These are phyloP conservation scores for Aspergillus pseudonomiae DNA, from an alignment of 2,329 filamentous ascomycete genomes.

Conservation along the genomic window DNA sequence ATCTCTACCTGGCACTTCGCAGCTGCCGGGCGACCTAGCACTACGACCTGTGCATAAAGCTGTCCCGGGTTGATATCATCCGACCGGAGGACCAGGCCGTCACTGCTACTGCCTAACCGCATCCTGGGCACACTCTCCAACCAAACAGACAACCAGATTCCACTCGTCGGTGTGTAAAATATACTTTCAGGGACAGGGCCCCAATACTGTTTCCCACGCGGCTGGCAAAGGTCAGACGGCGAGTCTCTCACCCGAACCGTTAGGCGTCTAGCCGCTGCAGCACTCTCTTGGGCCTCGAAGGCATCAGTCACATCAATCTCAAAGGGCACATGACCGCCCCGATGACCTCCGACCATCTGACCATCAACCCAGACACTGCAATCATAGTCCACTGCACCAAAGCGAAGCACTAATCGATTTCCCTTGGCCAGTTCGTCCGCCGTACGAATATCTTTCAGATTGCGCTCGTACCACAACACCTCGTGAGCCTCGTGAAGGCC, in stretches of 20 bases:
- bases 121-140: slow-evolving; percentile 57
- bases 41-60: slow-evolving; percentile 55
- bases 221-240: slow-evolving; percentile 65
- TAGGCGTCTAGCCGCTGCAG: slow-evolving; percentile 42
- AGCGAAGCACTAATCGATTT: slow-evolving; percentile 47
- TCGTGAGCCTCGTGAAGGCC: slow-evolving; percentile 65
- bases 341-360: slow-evolving; percentile 52
- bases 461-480: slow-evolving; percentile 67
- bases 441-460: slow-evolving; percentile 54
- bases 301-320: slow-evolving; percentile 59
- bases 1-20: slow-evolving; percentile 55
- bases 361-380: slow-evolving; percentile 61
- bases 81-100: slow-evolving; percentile 62
- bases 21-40: slow-evolving; percentile 42
- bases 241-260: slow-evolving; percentile 66
- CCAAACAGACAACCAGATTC: slow-evolving; percentile 78
- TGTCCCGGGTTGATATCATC: slow-evolving; percentile 56
- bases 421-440: slow-evolving; percentile 44
- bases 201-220: slow-evolving; percentile 70
- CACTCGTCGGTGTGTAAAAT: slow-evolving; percentile 71
- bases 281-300: slow-evolving; percentile 1
- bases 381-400: slow-evolving; percentile 57
- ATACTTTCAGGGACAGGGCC: slow-evolving; percentile 57
- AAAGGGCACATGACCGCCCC: slow-evolving; percentile 66
- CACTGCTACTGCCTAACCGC: slow-evolving; percentile 61